Evolutionary conservation across 768 basidiomycete species (phyloP).

Genomic region (Kwoniella newhampshirensis): DNA sequence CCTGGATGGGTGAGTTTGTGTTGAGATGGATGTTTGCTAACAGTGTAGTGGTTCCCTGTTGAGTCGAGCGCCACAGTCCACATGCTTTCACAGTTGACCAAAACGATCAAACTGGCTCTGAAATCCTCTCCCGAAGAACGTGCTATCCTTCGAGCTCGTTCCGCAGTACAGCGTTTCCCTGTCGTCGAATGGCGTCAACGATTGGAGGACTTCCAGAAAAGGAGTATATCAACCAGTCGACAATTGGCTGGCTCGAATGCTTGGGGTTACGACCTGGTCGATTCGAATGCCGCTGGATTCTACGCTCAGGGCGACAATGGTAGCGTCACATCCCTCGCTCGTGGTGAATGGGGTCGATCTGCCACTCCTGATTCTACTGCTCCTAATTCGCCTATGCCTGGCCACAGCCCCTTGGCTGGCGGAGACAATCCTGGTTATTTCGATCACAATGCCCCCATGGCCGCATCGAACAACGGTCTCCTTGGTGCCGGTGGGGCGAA

Average conservation of each 20-base stretch:
- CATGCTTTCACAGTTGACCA: conserved; percentile 89
- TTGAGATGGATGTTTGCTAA: conserved; percentile 13
- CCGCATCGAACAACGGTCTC: conserved; percentile 19
- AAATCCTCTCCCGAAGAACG: conserved; percentile 88
- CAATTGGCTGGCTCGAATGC: conserved; percentile 68
- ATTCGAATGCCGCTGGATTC: conserved; percentile 23
- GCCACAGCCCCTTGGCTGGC: conserved; percentile 18
- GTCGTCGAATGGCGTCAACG: conserved; percentile 97
- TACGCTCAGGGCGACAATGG: conserved; percentile 42
- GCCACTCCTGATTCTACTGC: conserved; percentile 43
- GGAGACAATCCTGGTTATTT: conserved; percentile 25
- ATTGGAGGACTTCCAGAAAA: conserved; percentile 89
- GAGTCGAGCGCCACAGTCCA: conserved; percentile 89
- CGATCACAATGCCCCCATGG: conserved; percentile 26
- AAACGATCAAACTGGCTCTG: conserved; percentile 90
- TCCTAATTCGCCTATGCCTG: conserved; percentile 42
- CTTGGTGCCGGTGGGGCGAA: conserved; percentile 27
- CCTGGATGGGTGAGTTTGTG: conserved; percentile 81
- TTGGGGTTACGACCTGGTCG: conserved; percentile 55
- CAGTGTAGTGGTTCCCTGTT: conserved; percentile 85
- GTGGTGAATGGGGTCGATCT: conserved; percentile 27
- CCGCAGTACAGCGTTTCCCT: conserved; percentile 93
- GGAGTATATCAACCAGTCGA: conserved; percentile 74
- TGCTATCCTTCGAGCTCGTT: conserved; percentile 86
- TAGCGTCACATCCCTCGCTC: conserved; percentile 32